Evolutionary conservation across 2,329 filamentous ascomycete genomes (phyloP).

Genomic region (Aspergillus novofumigatus): DNA sequence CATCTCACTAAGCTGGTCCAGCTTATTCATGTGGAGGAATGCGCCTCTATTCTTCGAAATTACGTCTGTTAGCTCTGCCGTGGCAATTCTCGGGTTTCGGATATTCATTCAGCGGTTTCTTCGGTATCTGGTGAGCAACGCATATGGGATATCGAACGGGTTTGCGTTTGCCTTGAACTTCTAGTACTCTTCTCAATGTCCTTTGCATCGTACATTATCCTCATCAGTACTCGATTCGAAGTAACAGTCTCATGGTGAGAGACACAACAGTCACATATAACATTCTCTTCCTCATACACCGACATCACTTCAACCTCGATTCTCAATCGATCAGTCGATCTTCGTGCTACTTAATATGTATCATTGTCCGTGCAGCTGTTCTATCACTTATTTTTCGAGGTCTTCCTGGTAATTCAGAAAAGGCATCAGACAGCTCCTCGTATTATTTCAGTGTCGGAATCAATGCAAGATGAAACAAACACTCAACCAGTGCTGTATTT

Average conservation of each 20-base stretch:
- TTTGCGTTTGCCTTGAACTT: constrained; percentile 15
- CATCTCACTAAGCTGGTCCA: constrained; percentile 16
- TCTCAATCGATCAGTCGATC: neutral
- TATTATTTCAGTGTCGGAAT: neutral
- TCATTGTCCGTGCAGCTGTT: neutral
- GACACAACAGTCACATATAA: neutral
- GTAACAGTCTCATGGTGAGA: constrained; percentile 7
- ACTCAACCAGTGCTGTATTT: neutral
- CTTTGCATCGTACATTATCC: constrained; percentile 14
- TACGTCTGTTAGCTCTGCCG: neutral
- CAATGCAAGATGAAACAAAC: neutral
- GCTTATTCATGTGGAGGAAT: constrained; percentile 3
- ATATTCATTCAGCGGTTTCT: constrained; percentile 19
- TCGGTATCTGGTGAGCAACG: constrained; percentile 21
- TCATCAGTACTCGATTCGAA: constrained; percentile 11
- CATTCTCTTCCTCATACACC: neutral
- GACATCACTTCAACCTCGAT: neutral
- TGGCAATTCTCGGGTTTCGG: constrained; percentile 14
- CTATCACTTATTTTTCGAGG: neutral
- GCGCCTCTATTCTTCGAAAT: constrained; percentile 1
- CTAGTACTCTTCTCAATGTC: constrained; percentile 19
- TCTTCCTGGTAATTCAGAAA: neutral
- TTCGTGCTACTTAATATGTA: neutral
- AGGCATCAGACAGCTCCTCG: neutral
- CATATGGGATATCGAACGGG: constrained; percentile 13